These are phyloP conservation scores for Phyllosticta citrichinensis DNA, from an alignment of 2,329 filamentous ascomycete species.

Conservation along the genomic window DNA sequence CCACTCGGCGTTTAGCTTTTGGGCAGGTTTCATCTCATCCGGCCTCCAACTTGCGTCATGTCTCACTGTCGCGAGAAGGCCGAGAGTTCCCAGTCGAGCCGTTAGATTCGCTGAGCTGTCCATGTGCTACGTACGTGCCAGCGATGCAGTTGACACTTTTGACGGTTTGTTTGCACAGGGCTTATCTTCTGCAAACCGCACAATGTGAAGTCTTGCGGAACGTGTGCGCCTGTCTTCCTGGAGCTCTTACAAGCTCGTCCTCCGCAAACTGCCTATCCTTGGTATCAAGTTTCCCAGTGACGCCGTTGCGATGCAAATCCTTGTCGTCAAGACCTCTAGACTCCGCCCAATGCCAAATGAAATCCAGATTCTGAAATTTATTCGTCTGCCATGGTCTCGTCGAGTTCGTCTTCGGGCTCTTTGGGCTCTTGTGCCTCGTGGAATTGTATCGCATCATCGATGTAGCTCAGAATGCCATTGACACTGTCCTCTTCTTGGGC, in stretches of 20 bases:
- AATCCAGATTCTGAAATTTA: not conserved
- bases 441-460: constrained; percentile 88
- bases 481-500: constrained; percentile 89
- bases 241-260: not conserved
- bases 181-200: not conserved
- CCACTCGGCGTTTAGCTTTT: not conserved
- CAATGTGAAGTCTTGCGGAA: not conserved
- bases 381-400: constrained; percentile 40
- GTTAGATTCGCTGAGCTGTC: not conserved
- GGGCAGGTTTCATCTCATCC: not conserved
- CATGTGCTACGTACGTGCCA: not conserved
- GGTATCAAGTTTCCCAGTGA: not conserved
- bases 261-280: not conserved
- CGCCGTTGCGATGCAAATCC: constrained; percentile 3
- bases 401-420: constrained; percentile 52
- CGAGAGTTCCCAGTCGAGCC: not conserved
- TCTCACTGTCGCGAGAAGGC: not conserved
- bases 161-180: not conserved
- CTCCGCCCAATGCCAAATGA: constrained; percentile 4
- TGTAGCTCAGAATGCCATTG: constrained; percentile 73
- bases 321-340: not conserved
- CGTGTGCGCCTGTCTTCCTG: not conserved
- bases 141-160: not conserved
- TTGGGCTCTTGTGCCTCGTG: constrained; percentile 87
- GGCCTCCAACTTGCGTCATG: not conserved